Conservation (phyloP, 306 rosid genomes). For the Betula pendula region DNA sequence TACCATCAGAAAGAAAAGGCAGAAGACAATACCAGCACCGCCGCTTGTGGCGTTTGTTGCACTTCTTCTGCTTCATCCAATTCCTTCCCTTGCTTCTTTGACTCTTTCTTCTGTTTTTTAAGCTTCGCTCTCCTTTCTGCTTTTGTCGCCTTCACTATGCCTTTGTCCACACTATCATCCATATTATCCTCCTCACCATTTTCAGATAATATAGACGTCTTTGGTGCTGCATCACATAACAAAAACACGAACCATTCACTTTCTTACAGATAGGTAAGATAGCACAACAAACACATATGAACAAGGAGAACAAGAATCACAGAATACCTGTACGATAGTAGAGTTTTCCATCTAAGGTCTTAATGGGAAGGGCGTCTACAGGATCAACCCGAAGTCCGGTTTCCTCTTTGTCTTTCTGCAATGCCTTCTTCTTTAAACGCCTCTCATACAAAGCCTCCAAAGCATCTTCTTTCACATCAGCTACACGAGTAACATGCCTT, state of each 20-base stretch:
- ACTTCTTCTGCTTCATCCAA: constrained; percentile 41
- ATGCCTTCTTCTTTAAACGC: constrained; percentile 56
- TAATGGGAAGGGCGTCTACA: constrained; percentile 89
- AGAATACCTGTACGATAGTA: constrained; percentile 58
- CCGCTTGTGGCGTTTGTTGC: constrained; percentile 70
- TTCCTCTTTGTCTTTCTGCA: constrained; percentile 62
- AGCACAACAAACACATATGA: constrained; percentile 1
- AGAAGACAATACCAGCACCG: constrained; percentile 64
- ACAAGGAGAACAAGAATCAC: neutral
- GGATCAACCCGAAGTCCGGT: constrained; percentile 62
- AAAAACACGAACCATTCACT: constrained; percentile 4
- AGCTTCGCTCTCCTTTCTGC: constrained; percentile 84
- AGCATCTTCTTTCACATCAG: constrained; percentile 83
- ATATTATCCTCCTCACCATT: constrained; percentile 41
- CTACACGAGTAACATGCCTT: constrained; percentile 94
- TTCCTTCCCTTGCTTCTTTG: constrained; percentile 73
- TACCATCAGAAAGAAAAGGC: constrained; percentile 14
- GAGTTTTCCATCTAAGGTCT: constrained; percentile 75
- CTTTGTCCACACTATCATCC: constrained; percentile 36
- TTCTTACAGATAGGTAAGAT: neutral
- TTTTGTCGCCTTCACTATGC: constrained; percentile 69
- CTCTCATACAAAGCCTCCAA: constrained; percentile 87
- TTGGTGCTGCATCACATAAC: constrained; percentile 40
- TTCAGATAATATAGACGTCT: constrained; percentile 35
- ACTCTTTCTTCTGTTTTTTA: constrained; percentile 69